Conservation (phyloP, 2,329 filamentous ascomycete genomes). For the Akanthomyces lecanii region DNA sequence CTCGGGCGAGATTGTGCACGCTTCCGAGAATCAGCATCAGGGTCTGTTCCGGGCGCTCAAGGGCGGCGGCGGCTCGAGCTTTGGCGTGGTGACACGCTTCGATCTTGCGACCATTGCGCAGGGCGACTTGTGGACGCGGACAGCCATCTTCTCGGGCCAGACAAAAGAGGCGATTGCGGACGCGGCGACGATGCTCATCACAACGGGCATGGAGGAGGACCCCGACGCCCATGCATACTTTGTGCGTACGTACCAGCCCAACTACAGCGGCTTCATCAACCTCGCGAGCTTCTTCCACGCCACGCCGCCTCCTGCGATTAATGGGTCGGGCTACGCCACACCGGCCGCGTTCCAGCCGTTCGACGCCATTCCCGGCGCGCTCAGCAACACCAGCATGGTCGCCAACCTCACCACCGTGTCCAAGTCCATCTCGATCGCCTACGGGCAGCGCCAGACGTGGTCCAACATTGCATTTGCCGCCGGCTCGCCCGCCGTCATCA, state of each 20-base stretch:
- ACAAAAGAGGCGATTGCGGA: slow-evolving; percentile 20
- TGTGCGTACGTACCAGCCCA: slow-evolving; percentile 16
- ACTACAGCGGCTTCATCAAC: slow-evolving; percentile 15
- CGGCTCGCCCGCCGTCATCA: slow-evolving; percentile 23
- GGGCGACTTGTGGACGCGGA: slow-evolving; percentile 28
- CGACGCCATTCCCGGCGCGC: slow-evolving; percentile 20
- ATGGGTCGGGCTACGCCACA: not conserved
- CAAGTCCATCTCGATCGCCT: slow-evolving; percentile 23
- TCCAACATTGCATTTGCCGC: slow-evolving; percentile 27
- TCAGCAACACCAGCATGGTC: slow-evolving; percentile 23
- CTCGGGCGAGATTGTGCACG: slow-evolving; percentile 40
- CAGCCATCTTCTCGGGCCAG: slow-evolving; percentile 19
- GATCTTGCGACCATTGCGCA: slow-evolving; percentile 28
- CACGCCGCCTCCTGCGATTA: slow-evolving; percentile 11
- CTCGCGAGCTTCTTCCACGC: slow-evolving; percentile 20
- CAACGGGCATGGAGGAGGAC: slow-evolving; percentile 21
- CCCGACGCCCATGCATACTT: slow-evolving; percentile 24
- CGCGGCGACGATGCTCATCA: slow-evolving; percentile 16
- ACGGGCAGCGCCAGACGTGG: slow-evolving; percentile 28
- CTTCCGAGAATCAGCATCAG: slow-evolving; percentile 29
- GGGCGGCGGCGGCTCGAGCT: slow-evolving; percentile 39
- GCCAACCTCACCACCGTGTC: slow-evolving; percentile 26
- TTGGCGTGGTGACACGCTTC: slow-evolving; percentile 34
- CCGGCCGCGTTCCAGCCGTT: slow-evolving; percentile 25
- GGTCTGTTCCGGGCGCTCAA: slow-evolving; percentile 44